Evolutionary conservation across 305 asterid genomes (phyloP), one percentile per base, ranked within the genome.

Genomic region (Striga hermonthica): DNA sequence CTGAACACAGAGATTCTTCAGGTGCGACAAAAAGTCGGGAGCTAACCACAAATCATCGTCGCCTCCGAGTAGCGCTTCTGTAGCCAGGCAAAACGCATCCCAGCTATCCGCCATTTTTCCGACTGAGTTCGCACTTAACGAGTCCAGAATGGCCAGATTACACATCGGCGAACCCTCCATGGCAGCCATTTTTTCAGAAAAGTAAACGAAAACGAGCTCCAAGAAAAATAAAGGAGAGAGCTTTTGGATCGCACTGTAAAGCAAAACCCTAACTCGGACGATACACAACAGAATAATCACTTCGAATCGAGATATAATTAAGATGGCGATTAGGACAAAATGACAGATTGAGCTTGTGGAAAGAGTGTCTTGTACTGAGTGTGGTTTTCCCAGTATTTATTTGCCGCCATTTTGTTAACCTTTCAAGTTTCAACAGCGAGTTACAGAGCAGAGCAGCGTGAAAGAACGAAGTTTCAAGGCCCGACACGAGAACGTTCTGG

Each of bases 51-150:
- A 71, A 62, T 81, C 82, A 43, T 76, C 82, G 50, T 64, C 79
- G 59, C 87, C 85, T 43, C 76, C 69, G 2, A 86, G 75, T 54
- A 87, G 76, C 8, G 81, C 72, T 69, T 82, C 91, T n/a, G 86
- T 65, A 10, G 79, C 75, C 43, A 39, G 69, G 79, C 90, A 84
- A 66, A 87, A 92, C 8, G 79, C 78, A 34, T 79, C 71, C 98
- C 98, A 92, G 79, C 85, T 82, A 16, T 69, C 79, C 73, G 80
- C 72, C 69, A 92, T 79, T 71, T 80, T 82, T 57, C 62, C 75
- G 64, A 81, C 47, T 7, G 90, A 77, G 50, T 31, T 76, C 44
- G 61, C 83, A 67, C 38, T 78, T 57, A 92, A 57, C 11, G 91
- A 68, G 13, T 92, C 97, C 64, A 92, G 73, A 72, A 80, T 48